Conservation (phyloP, 2,329 filamentous ascomycete genomes). For the Furcasterigmium furcatum region DNA sequence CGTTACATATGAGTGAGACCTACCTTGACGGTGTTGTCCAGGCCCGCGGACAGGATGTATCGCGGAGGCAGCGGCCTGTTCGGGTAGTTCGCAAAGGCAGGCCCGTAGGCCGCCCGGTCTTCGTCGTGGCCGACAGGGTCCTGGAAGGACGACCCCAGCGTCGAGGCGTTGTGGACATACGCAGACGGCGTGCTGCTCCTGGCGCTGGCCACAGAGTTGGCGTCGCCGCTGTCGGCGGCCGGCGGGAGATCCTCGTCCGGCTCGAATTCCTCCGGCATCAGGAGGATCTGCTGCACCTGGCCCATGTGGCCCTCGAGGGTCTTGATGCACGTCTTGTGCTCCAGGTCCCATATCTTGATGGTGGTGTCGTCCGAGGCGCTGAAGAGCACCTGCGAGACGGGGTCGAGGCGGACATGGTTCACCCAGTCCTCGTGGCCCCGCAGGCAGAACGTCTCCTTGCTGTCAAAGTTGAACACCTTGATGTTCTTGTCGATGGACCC, state of each 20-base stretch:
- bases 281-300: constrained; percentile 87
- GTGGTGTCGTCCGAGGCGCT: constrained; percentile 93
- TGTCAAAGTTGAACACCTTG: constrained; percentile 89
- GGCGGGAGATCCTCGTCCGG: constrained; percentile 64
- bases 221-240: constrained; percentile 51
- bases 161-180: constrained; percentile 12
- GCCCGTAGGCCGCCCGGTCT: constrained; percentile 53
- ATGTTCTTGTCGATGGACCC: constrained; percentile 88
- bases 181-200: constrained; percentile 37
- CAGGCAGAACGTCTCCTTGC: constrained; percentile 75
- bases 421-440: constrained; percentile 92
- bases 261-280: constrained; percentile 84
- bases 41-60: constrained; percentile 89
- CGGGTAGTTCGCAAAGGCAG: constrained; percentile 57
- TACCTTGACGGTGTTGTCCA: constrained; percentile 74
- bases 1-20: neutral
- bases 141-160: constrained; percentile 14
- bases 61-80: constrained; percentile 72
- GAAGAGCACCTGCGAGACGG: constrained; percentile 77
- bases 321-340: constrained; percentile 71
- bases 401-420: constrained; percentile 89
- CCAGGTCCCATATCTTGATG: constrained; percentile 89
- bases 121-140: constrained; percentile 25
- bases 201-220: constrained; percentile 43
- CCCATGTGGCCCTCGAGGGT: constrained; percentile 87